Conservation (phyloP, 164 flowering plant species). For the Santalum album region DNA sequence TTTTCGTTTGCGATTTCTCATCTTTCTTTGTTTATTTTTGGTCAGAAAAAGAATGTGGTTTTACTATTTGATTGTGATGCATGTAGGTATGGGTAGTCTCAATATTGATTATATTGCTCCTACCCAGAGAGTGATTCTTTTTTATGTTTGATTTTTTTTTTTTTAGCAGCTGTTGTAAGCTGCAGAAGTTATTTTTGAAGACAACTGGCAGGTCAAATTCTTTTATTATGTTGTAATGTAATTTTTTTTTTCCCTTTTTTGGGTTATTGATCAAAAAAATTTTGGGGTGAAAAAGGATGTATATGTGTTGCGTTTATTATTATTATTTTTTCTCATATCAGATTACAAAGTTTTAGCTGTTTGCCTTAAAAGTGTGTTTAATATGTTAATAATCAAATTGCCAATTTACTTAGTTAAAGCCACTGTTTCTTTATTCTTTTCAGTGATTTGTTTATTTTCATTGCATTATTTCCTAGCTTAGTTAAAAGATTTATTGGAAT, state of each 20-base stretch:
- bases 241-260: not conserved
- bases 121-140: conserved; percentile 28
- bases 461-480: too few species aligned
- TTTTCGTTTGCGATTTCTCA: not conserved
- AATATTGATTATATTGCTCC: conserved; percentile 17
- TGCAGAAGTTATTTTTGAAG: conserved; percentile 14
- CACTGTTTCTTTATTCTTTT: too few species aligned
- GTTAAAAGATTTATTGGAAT: too few species aligned
- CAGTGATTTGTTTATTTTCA: too few species aligned
- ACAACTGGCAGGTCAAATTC: conserved; percentile 33
- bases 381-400: too few species aligned
- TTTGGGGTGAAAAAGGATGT: too few species aligned
- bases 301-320: too few species aligned
- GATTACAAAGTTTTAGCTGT: too few species aligned
- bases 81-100: conserved; percentile 12
- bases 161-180: conserved; percentile 19
- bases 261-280: too few species aligned
- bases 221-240: conserved; percentile 3
- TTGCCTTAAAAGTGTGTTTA: too few species aligned
- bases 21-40: not conserved
- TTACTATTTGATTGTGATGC: conserved; percentile 12
- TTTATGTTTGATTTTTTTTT: conserved; percentile 6
- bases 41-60: conserved; percentile 5
- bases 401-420: too few species aligned
- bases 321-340: too few species aligned